These are phyloP conservation scores for Platanus orientalis DNA, from an alignment of 164 flowering plant genomes.

Conservation along the genomic window DNA sequence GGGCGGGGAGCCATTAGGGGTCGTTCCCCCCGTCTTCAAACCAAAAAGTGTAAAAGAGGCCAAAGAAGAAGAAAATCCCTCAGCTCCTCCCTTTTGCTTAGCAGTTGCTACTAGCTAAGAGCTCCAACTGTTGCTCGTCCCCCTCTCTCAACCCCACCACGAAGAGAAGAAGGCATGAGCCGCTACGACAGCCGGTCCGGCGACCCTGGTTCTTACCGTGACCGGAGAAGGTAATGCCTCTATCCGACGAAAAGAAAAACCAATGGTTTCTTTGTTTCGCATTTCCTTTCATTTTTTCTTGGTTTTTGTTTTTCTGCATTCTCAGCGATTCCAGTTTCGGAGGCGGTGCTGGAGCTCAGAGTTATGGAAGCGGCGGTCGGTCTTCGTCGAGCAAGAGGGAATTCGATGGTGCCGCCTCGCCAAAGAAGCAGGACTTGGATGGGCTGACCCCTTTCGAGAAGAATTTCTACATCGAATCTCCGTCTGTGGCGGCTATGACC, in stretches of 20 bases:
- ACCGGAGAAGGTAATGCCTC: constrained; percentile 63
- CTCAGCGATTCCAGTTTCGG: constrained; percentile 74
- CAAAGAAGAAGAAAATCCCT: too few relatives aligned
- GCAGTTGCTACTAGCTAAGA: too few relatives aligned
- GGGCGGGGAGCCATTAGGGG: too few relatives aligned
- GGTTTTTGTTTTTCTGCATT: background rate
- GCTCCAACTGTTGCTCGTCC: too few relatives aligned
- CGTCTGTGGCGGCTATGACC: constrained; percentile 71
- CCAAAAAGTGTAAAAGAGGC: too few relatives aligned
- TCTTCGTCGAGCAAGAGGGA: constrained; percentile 42
- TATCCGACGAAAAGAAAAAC: background rate
- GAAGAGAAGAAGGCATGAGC: constrained; percentile 45
- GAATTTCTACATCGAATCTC: constrained; percentile 84
- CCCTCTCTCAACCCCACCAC: constrained; percentile 8
- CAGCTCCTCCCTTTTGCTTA: too few relatives aligned
- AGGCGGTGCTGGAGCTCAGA: constrained; percentile 22
- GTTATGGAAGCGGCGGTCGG: constrained; percentile 32
- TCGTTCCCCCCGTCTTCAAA: too few relatives aligned
- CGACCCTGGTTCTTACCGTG: constrained; percentile 91
- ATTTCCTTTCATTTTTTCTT: background rate
- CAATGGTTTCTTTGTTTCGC: too few relatives aligned
- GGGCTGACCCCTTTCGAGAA: constrained; percentile 89
- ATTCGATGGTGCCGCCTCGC: constrained; percentile 39
- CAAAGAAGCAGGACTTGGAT: constrained; percentile 64
- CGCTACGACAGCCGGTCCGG: constrained; percentile 85